Base-by-base conservation (phyloP, 208 protist genomes). In the Plasmodiophora brassicae region DNA sequence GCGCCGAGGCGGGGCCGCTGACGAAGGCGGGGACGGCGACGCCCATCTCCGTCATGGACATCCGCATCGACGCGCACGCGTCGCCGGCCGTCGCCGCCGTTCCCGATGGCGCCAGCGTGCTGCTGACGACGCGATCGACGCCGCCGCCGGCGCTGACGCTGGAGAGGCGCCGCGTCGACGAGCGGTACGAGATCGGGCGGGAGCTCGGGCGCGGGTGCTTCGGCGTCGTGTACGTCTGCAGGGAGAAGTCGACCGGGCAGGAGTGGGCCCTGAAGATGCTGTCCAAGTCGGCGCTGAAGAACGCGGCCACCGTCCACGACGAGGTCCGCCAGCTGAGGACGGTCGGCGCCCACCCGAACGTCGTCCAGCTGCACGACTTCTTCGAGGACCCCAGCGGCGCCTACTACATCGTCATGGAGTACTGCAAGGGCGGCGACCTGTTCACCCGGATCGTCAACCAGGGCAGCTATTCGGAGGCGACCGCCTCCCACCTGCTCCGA, bases 351-450 rank as follows among this genome's bases (percentile, higher is more conserved):
- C 71, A 84, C n/a, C 71, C 71, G n/a, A 84, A 84, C 25, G 45
- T 84, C 32, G 71, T 84, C 14, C 32, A 84, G 71, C 45, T 84
- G 71, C 45, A 71, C 32, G 71, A 84, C 71, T 84, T 38, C 22
- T 84, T 38, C 25, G 71, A 84, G 71, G 50, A 57, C 25, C 20
- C 20, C 38, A 84, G 22, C 22, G 45, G 45, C 20, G 28, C 25
- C 25, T 71, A n/a, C 22, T 84, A 84, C 45, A 84, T 84, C 38
- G 71, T 84, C 22, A 60, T 84, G 32, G 71, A 84, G 71, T 60
- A 71, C 25, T 84, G 71, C 25, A 14, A 41, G 22, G 71, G 71
- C 25, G 71, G 71, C 32, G 71, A 84, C 25, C 45, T 84, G 71
- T 84, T 84, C 25, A 60, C 32, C 22, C 71, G 71, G 22, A 60